Evolutionary conservation across 257 asterid species (phyloP).

Genomic region (Przewalskia tangutica): DNA sequence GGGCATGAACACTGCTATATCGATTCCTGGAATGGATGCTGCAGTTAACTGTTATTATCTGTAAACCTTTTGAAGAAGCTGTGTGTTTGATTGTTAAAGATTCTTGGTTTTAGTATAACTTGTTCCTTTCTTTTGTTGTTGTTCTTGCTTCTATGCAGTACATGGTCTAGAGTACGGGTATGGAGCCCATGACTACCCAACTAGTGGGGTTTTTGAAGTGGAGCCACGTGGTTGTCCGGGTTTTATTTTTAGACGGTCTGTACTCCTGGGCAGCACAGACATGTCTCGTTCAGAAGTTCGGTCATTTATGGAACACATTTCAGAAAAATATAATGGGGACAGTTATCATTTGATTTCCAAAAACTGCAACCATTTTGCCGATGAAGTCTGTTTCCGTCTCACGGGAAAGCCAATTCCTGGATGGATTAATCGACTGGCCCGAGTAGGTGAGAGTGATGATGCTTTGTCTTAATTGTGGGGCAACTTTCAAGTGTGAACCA

Average conservation of each 20-base stretch:
- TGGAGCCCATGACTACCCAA: slow-evolving; percentile 87
- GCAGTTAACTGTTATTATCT: background rate
- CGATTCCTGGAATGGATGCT: background rate
- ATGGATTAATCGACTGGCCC: slow-evolving; percentile 92
- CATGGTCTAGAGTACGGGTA: slow-evolving; percentile 82
- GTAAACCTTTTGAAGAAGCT: background rate
- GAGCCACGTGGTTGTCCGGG: slow-evolving; percentile 93
- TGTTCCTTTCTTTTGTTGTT: background rate
- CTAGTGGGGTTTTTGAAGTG: slow-evolving; percentile 90
- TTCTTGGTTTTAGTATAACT: background rate
- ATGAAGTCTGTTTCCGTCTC: slow-evolving; percentile 59
- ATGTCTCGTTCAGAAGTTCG: slow-evolving; percentile 67
- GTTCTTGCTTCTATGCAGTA: slow-evolving; percentile 26
- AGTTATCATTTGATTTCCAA: slow-evolving; percentile 78
- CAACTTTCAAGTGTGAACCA: background rate
- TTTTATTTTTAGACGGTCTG: slow-evolving; percentile 65
- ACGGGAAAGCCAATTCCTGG: slow-evolving; percentile 84
- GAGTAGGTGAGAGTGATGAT: slow-evolving; percentile 45
- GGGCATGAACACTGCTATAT: background rate
- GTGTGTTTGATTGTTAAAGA: background rate
- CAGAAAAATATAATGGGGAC: slow-evolving; percentile 69
- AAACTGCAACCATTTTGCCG: slow-evolving; percentile 91
- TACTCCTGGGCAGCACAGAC: slow-evolving; percentile 68
- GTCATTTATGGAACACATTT: slow-evolving; percentile 70
- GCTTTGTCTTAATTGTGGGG: background rate